Evolutionary conservation across 345 rosid species (phyloP), one percentile per base, ranked within the genome.

Genomic region (Salix brachista): DNA sequence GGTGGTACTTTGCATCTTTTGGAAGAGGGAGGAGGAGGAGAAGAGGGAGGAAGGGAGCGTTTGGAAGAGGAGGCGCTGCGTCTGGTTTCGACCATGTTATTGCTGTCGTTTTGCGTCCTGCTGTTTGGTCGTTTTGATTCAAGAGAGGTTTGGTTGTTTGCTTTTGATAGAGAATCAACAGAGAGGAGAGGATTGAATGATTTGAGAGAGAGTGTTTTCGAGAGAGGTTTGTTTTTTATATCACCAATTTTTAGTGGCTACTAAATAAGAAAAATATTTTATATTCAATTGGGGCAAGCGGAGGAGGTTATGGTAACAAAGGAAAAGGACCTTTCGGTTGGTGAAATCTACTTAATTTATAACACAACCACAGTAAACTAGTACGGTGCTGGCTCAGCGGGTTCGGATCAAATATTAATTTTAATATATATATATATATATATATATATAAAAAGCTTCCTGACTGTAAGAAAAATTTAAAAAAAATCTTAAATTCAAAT

Each of bases 61-160:
- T 94, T 96, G 70, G 91, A 83, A 69, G 97, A 87, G 61, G 96
- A 88, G 37, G 94, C 87, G 87, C 97, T 92, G 52, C 99, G 89
- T 70, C 99, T 87, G 44, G 99, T 96, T 82, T 94, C 98, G 58
- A 94, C 99, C 99, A 96, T 96, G 74, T 70, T 80, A 62, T 37
- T 66, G 54, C 54, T 30, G 72, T 64, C 72, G 73, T 67, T 13
- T 48, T 34, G 32, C 2, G 61, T n/a, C 6, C 74, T 26, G 70
- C 36, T 8, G 42, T 19, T 10, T 36, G 64, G 46, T 64, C 42
- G 75, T 30, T 11, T 68, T 76, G 37, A 39, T 70, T 70, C 56
- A 18, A 2, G 8, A 16, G 64, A 2, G 41, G 32, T 41, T 19
- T 30, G 36, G 9, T 32, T 60, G 69, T 32, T 30, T 42, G 69